These are phyloP conservation scores for Fusarium bactridioides DNA, from an alignment of 2,329 filamentous ascomycete genomes.

Conservation along the genomic window DNA sequence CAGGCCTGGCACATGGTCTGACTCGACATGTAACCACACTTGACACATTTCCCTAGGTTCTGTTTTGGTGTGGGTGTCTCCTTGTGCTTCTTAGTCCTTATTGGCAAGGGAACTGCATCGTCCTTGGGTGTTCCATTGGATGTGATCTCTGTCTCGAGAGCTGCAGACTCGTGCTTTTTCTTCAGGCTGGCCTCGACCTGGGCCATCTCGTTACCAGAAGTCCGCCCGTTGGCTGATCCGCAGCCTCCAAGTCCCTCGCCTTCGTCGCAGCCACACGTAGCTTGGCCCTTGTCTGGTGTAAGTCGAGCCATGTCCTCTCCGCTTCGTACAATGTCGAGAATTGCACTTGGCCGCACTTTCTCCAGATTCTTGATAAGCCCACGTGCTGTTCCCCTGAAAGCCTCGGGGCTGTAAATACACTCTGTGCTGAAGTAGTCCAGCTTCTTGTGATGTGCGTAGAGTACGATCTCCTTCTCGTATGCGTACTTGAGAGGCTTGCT, in stretches of 20 bases:
- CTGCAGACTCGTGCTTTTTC: constrained; percentile 25
- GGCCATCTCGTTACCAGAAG: constrained; percentile 79
- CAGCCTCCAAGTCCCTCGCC: constrained; percentile 69
- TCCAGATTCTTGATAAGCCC: constrained; percentile 95
- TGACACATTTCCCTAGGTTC: constrained; percentile 81
- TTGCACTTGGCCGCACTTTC: constrained; percentile 90
- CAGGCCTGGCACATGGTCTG: constrained; percentile 95
- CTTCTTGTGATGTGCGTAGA: constrained; percentile 96
- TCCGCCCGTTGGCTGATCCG: constrained; percentile 69
- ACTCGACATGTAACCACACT: constrained; percentile 94
- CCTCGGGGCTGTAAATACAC: constrained; percentile 97
- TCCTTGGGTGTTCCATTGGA: constrained; percentile 35
- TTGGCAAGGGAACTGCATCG: constrained; percentile 46
- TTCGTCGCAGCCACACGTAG: constrained; percentile 49
- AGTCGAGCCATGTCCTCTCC: constrained; percentile 95
- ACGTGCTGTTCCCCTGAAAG: constrained; percentile 90
- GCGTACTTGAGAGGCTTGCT: constrained; percentile 98
- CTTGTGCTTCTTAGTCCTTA: constrained; percentile 43
- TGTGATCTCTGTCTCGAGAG: constrained; percentile 46
- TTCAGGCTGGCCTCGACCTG: constrained; percentile 71
- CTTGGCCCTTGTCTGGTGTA: constrained; percentile 50
- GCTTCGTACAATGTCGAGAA: constrained; percentile 91
- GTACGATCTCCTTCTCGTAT: constrained; percentile 98
- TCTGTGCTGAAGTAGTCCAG: constrained; percentile 98
- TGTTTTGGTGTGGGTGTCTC: constrained; percentile 61